These are phyloP conservation scores for Fusarium burgessii DNA, from an alignment of 2,329 filamentous ascomycete species.

Conservation along the genomic window DNA sequence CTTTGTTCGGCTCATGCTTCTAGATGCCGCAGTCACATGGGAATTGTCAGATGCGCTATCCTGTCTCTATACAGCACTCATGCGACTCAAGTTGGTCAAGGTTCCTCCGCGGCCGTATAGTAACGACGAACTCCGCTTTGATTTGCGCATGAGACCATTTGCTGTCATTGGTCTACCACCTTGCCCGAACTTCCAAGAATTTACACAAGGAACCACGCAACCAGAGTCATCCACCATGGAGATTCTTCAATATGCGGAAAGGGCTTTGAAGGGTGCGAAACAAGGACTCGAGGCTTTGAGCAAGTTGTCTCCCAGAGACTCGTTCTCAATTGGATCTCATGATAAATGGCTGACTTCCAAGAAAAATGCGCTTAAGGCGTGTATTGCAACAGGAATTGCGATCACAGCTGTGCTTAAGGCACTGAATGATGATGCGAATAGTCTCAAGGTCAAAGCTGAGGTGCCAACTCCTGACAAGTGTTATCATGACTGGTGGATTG, in stretches of 20 bases:
- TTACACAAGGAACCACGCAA: conserved; percentile 59
- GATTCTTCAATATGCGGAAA: conserved; percentile 61
- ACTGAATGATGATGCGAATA: conserved; percentile 53
- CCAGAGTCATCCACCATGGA: conserved; percentile 53
- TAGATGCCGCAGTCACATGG: conserved; percentile 74
- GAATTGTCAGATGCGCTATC: conserved; percentile 67
- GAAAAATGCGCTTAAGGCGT: conserved; percentile 74
- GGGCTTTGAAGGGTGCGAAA: conserved; percentile 61
- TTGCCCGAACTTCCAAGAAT: conserved; percentile 73
- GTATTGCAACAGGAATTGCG: conserved; percentile 76
- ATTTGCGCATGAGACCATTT: conserved; percentile 90
- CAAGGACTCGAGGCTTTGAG: conserved; percentile 68
- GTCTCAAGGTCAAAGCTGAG: conserved; percentile 60
- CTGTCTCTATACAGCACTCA: conserved; percentile 74
- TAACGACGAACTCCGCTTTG: conserved; percentile 76
- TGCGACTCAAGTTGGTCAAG: conserved; percentile 67
- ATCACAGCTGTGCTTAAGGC: conserved; percentile 71
- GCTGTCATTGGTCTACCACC: conserved; percentile 74
- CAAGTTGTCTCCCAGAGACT: conserved; percentile 63
- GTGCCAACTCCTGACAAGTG: conserved; percentile 65
- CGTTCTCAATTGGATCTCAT: conserved; percentile 68
- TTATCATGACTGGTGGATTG: conserved; percentile 75
- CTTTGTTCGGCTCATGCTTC: conserved; percentile 69
- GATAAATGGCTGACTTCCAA: conserved; percentile 71
- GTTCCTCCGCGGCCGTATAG: conserved; percentile 72